Conservation (phyloP, 805 yeast species). For the Metschnikowia peoriensis region DNA sequence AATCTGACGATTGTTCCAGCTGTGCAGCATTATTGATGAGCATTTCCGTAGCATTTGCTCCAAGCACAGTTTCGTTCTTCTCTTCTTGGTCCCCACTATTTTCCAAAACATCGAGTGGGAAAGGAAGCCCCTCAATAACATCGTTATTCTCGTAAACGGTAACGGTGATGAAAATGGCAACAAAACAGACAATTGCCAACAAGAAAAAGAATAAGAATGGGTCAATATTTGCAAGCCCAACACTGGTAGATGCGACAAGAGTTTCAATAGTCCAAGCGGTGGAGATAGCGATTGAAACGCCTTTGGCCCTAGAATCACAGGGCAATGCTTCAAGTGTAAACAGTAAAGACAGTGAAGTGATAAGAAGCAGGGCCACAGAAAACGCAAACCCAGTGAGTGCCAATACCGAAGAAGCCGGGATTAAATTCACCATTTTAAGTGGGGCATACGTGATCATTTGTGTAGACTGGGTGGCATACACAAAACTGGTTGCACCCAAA, state of each 20-base stretch:
- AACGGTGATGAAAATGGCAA: conserved; percentile 1
- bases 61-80: not conserved
- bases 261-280: conserved; percentile 11
- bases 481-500: conserved; percentile 36
- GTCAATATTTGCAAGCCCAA: conserved; percentile 2
- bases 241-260: conserved; percentile 1
- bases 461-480: conserved; percentile 31
- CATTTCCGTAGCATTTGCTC: not conserved
- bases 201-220: conserved; percentile 6
- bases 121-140: conserved; percentile 5
- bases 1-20: conserved; percentile 4
- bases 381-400: conserved; percentile 46
- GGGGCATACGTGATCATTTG: conserved; percentile 27
- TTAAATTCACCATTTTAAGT: conserved; percentile 34
- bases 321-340: conserved; percentile 52
- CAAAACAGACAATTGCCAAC: conserved; percentile 2
- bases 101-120: conserved; percentile 3
- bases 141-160: not conserved
- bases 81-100: conserved; percentile 1
- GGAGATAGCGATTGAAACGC: conserved; percentile 12
- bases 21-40: conserved; percentile 28
- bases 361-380: conserved; percentile 45
- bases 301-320: conserved; percentile 35
- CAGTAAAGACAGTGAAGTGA: conserved; percentile 48
- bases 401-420: conserved; percentile 42